phyloP scores from a whole-genome alignment of 176 grass and related monocot genomes.

The Areca catechu region DNA sequence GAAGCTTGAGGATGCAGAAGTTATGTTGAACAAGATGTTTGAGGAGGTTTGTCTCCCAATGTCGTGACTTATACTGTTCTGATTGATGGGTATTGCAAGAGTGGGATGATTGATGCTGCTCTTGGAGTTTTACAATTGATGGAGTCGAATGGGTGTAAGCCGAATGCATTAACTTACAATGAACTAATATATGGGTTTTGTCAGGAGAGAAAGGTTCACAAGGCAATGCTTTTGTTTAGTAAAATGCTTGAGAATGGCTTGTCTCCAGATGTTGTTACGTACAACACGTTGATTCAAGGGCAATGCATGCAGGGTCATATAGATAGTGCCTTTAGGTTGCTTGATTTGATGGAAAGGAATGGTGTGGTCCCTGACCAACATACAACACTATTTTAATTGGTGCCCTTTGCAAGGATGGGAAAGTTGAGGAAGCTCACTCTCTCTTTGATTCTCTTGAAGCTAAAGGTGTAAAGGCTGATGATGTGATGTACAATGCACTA shows the following conservation, averaged over 20 bases:
- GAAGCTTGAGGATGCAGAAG: slow-evolving; percentile 7
- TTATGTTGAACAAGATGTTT: slow-evolving; percentile 8
- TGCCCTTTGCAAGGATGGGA: slow-evolving; percentile 47
- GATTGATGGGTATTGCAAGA: slow-evolving; percentile 14
- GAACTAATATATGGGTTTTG: slow-evolving; percentile 12
- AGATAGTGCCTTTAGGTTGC: slow-evolving; percentile 38
- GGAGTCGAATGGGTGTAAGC: slow-evolving; percentile 5
- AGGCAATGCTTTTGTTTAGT: slow-evolving; percentile 9
- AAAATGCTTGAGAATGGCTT: slow-evolving; percentile 10
- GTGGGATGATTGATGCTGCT: slow-evolving; percentile 5
- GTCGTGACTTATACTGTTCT: slow-evolving; percentile 7
- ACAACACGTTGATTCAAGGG: slow-evolving; percentile 6
- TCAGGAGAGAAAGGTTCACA: slow-evolving; percentile 8
- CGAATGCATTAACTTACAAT: slow-evolving; percentile 17
- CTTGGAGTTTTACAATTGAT: background rate
- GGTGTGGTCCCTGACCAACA: slow-evolving; percentile 37
- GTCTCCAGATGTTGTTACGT: slow-evolving; percentile 12
- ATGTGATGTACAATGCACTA: slow-evolving; percentile 48
- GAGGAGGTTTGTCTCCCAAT: slow-evolving; percentile 2
- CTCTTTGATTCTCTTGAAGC: slow-evolving; percentile 27
- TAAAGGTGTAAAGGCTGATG: slow-evolving; percentile 35
- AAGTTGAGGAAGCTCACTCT: slow-evolving; percentile 36
- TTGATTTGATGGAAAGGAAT: slow-evolving; percentile 41
- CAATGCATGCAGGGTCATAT: slow-evolving; percentile 35
- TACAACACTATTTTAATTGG: slow-evolving; percentile 41